A percentile compares a stretch with the other conserved stretches of the same genome.
Conservation (phyloP, 352 stramenopile species). For the Phytophthora chlamydospora region DNA sequence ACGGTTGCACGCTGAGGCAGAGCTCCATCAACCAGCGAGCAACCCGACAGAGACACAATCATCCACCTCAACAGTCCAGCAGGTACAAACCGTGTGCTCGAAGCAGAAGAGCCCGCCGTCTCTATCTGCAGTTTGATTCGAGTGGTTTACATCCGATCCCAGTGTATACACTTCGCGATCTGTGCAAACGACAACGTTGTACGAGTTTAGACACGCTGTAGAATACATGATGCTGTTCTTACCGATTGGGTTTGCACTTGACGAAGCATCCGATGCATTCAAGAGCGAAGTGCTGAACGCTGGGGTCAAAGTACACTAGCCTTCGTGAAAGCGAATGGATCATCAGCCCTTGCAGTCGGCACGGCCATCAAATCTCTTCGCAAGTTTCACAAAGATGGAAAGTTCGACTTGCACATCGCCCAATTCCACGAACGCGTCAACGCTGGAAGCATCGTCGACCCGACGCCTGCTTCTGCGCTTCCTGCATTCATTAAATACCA, state of each 20-base stretch:
- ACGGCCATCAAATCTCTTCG: conserved; percentile 9
- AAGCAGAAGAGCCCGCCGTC: conserved; percentile 13
- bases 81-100: no score
- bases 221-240: conserved; percentile 26
- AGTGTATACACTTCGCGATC: conserved; percentile 9
- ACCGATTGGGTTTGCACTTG: conserved; percentile 10
- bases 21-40: no score
- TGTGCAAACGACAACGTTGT: conserved; percentile 18
- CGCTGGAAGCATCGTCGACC: conserved; percentile 3
- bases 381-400: conserved; percentile 9
- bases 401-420: conserved; percentile 8
- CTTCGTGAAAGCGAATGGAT: conserved; percentile 13
- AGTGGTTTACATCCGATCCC: conserved; percentile 17
- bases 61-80: no score
- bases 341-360: conserved; percentile 2
- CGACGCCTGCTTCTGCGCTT: conserved; percentile 4
- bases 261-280: conserved; percentile 2
- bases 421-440: conserved; percentile 1
- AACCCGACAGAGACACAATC: no score
- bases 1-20: no score
- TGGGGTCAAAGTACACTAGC: conserved; percentile 1
- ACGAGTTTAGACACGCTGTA: conserved; percentile 18
- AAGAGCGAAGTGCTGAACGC: conserved; percentile 12
- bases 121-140: conserved; percentile 6
- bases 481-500: conserved; percentile 13